These are phyloP conservation scores for Pilatotrama ljubarskyi DNA, from an alignment of 768 basidiomycete species.

Conservation along the genomic window DNA sequence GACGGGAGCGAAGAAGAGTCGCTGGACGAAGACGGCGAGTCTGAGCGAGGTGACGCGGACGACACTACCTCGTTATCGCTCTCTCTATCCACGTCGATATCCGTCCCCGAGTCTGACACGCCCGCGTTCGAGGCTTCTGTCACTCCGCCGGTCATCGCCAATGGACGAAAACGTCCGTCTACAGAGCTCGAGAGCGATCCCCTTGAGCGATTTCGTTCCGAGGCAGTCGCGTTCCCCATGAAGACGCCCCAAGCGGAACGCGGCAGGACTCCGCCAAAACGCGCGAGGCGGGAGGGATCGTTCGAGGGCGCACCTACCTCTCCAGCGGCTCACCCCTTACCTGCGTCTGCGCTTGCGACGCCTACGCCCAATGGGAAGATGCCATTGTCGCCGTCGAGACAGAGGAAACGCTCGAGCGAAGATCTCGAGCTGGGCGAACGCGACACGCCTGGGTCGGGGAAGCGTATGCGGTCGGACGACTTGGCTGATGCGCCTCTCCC, in stretches of 20 bases:
- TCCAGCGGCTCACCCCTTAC: background rate
- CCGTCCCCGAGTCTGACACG: conserved; percentile 17
- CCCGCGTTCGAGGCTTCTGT: conserved; percentile 7
- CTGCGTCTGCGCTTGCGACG: background rate
- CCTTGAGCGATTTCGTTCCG: background rate
- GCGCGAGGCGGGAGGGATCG: conserved; percentile 32
- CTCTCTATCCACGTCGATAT: conserved; percentile 5
- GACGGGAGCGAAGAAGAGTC: conserved; percentile 31
- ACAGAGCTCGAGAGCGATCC: conserved; percentile 38
- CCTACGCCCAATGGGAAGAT: background rate
- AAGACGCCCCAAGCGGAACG: conserved; percentile 10
- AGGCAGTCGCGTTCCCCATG: background rate
- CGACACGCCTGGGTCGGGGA: background rate
- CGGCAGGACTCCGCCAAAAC: conserved; percentile 43
- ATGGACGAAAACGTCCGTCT: conserved; percentile 36
- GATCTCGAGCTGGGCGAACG: conserved; percentile 27
- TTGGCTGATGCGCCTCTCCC: background rate
- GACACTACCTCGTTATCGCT: conserved; percentile 9
- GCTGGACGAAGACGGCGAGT: conserved; percentile 32
- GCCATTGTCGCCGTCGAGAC: conserved; percentile 7
- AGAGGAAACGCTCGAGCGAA: conserved; percentile 30
- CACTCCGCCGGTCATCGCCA: background rate
- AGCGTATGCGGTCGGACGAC: conserved; percentile 15
- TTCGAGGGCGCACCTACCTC: conserved; percentile 12
- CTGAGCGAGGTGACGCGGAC: conserved; percentile 35